Conservation (phyloP, 1,284 basidiomycete species). For the Pyrrhoderma lamaoense region DNA sequence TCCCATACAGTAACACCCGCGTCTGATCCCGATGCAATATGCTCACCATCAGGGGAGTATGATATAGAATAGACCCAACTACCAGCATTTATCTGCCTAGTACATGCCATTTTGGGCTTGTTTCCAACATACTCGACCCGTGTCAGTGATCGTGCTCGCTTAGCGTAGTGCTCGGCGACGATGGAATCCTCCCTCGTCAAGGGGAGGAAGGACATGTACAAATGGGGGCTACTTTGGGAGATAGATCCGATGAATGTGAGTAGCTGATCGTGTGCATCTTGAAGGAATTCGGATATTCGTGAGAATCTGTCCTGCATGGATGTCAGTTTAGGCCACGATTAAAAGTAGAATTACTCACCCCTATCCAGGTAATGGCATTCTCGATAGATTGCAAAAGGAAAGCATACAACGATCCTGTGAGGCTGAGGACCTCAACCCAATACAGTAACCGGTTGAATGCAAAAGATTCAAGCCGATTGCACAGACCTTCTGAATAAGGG, state of each 20-base stretch:
- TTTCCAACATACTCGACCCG: not conserved
- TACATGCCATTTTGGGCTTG: not conserved
- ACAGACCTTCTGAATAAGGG: not conserved
- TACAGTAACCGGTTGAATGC: not conserved
- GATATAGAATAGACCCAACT: not conserved
- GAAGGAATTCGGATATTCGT: not conserved
- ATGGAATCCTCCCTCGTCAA: not conserved
- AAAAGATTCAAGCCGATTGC: not conserved
- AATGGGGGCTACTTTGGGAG: not conserved
- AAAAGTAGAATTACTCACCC: not conserved
- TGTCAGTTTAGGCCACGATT: not conserved
- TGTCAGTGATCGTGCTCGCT: not conserved
- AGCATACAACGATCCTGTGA: not conserved
- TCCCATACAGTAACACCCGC: not conserved
- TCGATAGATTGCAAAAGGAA: not conserved
- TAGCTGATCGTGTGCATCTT: not conserved
- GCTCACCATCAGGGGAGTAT: not conserved
- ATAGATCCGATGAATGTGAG: not conserved
- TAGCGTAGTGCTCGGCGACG: not conserved
- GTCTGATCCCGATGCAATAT: not conserved
- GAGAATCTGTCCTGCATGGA: not conserved
- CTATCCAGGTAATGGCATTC: not conserved
- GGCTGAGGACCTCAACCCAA: slow-evolving; percentile 5
- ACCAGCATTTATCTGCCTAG: not conserved
- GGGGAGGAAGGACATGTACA: not conserved